Percentiles rank a stretch among this genome's conserved stretches.
Evolutionary conservation across 192 early-diverging fungal species (phyloP).

Genomic region (Haplosporangium gracile): DNA sequence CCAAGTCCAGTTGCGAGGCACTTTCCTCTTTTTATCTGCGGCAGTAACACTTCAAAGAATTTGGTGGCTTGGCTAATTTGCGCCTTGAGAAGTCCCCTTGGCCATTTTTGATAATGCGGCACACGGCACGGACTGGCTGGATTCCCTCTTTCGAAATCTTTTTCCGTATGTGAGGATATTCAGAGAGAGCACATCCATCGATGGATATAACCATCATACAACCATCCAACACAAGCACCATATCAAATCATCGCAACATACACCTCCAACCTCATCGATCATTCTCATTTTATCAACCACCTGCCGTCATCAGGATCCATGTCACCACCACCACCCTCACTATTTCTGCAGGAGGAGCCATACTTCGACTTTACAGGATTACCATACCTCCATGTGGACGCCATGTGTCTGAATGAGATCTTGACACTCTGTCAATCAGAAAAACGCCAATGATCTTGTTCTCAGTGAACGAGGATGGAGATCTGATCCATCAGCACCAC

Average conservation of each 20-base stretch:
- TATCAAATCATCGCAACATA: constrained; percentile 1
- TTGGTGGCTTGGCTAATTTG: constrained; percentile 14
- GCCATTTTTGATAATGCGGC: background rate
- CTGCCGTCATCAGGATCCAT: background rate
- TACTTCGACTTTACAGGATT: background rate
- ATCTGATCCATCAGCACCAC: background rate
- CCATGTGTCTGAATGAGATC: background rate
- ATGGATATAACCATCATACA: constrained; percentile 14
- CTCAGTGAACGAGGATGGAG: background rate
- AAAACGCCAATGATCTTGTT: background rate
- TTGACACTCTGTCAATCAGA: background rate
- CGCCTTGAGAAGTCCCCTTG: background rate
- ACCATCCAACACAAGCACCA: constrained; percentile 16
- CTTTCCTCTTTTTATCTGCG: background rate
- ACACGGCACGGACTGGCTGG: constrained; percentile 9
- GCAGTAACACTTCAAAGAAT: background rate
- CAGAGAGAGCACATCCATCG: constrained; percentile 13
- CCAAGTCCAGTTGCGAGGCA: background rate
- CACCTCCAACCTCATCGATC: background rate
- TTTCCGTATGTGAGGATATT: constrained; percentile 47
- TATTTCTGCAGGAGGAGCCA: background rate
- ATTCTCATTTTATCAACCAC: background rate
- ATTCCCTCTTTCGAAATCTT: constrained; percentile 57
- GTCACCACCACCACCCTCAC: background rate
- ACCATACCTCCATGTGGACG: background rate